These are phyloP conservation scores for Aspergillus sp. DNA, from an alignment of 2,329 filamentous ascomycete species.

Conservation along the genomic window DNA sequence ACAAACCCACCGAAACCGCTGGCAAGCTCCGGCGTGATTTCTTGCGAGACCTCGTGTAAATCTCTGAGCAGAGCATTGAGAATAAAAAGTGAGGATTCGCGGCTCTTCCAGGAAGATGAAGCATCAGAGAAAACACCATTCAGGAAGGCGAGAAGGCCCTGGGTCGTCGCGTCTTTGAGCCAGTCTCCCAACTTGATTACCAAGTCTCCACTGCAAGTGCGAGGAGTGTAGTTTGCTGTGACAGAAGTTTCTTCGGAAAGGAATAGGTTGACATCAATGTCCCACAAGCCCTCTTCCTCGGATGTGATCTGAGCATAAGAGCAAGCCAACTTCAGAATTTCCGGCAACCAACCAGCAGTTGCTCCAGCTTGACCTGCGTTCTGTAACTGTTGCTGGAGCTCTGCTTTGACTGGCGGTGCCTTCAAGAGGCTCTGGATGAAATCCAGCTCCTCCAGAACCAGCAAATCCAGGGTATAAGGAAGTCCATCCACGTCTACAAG, in stretches of 20 bases:
- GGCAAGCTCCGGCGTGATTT: conserved; percentile 67
- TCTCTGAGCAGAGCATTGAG: conserved; percentile 82
- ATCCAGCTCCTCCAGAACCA: conserved; percentile 91
- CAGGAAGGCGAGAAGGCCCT: conserved; percentile 76
- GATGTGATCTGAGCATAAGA: conserved; percentile 85
- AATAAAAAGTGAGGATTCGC: conserved; percentile 81
- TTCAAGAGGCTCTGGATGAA: conserved; percentile 89
- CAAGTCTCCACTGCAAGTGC: conserved; percentile 88
- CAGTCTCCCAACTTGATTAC: conserved; percentile 91
- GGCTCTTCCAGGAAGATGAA: conserved; percentile 56
- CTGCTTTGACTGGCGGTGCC: conserved; percentile 81
- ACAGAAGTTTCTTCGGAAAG: conserved; percentile 93
- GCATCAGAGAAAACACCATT: conserved; percentile 66
- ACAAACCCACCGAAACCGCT: conserved; percentile 78
- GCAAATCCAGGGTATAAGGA: conserved; percentile 92
- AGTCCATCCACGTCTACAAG: conserved; percentile 86
- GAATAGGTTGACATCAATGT: conserved; percentile 94
- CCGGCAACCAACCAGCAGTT: conserved; percentile 75
- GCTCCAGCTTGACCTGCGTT: conserved; percentile 58
- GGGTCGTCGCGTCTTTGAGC: conserved; percentile 72
- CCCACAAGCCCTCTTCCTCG: conserved; percentile 94
- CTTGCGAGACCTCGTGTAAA: conserved; percentile 73
- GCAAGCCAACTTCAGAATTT: conserved; percentile 82
- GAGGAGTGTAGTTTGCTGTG: conserved; percentile 92
- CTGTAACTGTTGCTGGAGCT: conserved; percentile 78